Evolutionary conservation across 768 basidiomycete genomes (phyloP), one percentile per base, ranked within the genome.

Genomic region (Sporobolomyces phaffii): DNA sequence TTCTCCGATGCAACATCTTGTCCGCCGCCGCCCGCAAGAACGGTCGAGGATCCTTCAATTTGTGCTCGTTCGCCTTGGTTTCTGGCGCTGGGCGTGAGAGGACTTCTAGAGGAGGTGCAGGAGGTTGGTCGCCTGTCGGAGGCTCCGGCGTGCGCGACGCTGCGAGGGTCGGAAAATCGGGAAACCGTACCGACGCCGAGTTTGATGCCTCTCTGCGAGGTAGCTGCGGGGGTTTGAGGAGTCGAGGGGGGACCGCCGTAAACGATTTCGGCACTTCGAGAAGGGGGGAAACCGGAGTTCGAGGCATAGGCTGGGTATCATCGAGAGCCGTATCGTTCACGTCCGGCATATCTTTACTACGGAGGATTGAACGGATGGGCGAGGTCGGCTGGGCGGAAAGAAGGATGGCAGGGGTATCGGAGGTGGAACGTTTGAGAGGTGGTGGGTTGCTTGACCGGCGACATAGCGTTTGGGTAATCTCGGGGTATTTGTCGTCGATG

Each of bases 61-160:
- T 58, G 56, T 45, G 24, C 15, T 58, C 84, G 85, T 18, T 86
- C 85, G 73, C 86, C 1, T 85, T 87, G 17, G 79, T 83, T 8
- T 82, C 81, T 1, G 86, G 80, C 5, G 83, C 82, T 24, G 78
- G 79, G 14, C 90, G 80, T 34, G 83, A 80, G 31, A 94, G 81
- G 6, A 93, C 90, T 63, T 84, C 83, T 11, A 75, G 72, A 0
- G 89, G 88, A 29, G 86, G 79, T 0, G 78, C 85, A 2, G 84
- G 82, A 5, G 64, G 68, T 20, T 68, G 71, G 41, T 80, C 78
- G 1, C 77, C 75, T 24, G 68, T 64, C 15, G 57, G 70, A 31
- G n/a, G 10, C 18, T 26, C 41, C n/a, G n/a, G n/a, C n/a, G n/a
- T 14, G 15, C 17, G 44, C 38, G 38, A 17, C 2, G 53, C 28